phyloP scores from a whole-genome alignment of 1,284 basidiomycete species.

The Schizophyllum commune region DNA sequence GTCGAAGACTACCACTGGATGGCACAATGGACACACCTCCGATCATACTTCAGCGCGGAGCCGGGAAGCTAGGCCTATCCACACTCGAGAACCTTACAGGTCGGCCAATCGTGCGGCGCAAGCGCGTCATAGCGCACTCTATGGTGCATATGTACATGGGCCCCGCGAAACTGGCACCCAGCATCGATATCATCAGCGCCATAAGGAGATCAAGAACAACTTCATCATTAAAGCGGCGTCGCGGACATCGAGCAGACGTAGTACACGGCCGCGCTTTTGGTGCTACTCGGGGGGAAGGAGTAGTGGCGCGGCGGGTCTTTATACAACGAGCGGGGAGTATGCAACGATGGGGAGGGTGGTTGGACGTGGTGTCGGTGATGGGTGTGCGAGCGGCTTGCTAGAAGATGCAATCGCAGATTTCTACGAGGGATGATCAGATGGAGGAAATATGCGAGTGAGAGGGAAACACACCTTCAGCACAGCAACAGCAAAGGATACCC shows the following conservation, averaged over 20 bases:
- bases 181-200: too few relatives aligned
- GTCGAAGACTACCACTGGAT: not conserved
- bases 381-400: not conserved
- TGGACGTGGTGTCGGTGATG: not conserved
- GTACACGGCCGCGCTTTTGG: not conserved
- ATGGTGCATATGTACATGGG: too few relatives aligned
- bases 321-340: not conserved
- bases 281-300: not conserved
- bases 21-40: not conserved
- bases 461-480: constrained; percentile 56
- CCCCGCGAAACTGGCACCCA: too few relatives aligned
- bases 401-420: not conserved
- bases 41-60: not conserved
- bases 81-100: not conserved
- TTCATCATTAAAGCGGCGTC: not conserved
- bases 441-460: too few relatives aligned
- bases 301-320: not conserved
- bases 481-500: constrained; percentile 68
- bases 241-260: not conserved
- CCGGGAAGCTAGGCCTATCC: not conserved
- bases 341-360: not conserved
- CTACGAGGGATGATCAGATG: too few relatives aligned
- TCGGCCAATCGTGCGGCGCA: not conserved
- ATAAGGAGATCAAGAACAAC: not conserved
- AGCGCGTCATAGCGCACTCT: not conserved